Conservation (phyloP, 2,329 filamentous ascomycete genomes). For the Alternaria dauci region DNA sequence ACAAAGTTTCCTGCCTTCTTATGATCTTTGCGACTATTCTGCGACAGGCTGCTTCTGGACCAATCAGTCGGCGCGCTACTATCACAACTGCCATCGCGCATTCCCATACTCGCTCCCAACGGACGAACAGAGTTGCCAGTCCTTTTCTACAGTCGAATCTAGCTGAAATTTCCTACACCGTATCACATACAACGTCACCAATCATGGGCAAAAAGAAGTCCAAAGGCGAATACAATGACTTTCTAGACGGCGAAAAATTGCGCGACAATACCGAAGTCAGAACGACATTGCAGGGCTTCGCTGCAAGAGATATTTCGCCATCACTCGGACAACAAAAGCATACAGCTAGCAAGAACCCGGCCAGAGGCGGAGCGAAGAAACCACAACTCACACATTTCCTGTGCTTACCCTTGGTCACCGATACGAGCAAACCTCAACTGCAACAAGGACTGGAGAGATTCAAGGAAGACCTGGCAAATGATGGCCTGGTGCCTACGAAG, state of each 20-base stretch:
- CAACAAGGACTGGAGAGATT: constrained; percentile 69
- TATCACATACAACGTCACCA: not conserved
- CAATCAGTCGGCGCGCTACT: constrained; percentile 12
- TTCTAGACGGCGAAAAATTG: constrained; percentile 46
- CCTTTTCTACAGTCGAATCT: not conserved
- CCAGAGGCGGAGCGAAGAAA: constrained; percentile 43
- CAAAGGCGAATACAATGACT: constrained; percentile 46
- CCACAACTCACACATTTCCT: constrained; percentile 75
- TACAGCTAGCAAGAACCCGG: constrained; percentile 21
- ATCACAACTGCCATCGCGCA: constrained; percentile 1
- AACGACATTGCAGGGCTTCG: constrained; percentile 32
- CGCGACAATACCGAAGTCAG: constrained; percentile 37
- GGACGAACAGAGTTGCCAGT: not conserved
- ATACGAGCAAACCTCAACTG: constrained; percentile 69
- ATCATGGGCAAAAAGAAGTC: constrained; percentile 44
- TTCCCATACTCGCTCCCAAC: not conserved
- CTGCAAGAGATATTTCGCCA: constrained; percentile 21
- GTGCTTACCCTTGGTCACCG: constrained; percentile 74
- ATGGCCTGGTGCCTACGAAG: constrained; percentile 63
- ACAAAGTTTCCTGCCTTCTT: not conserved
- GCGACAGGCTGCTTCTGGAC: constrained; percentile 8
- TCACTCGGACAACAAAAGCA: constrained; percentile 15
- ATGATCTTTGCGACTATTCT: constrained; percentile 14
- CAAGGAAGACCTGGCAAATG: constrained; percentile 56
- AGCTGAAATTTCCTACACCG: not conserved